A percentile compares a stretch with the other conserved stretches of the same genome.
Conservation (phyloP, 2,329 filamentous ascomycete genomes). For the Ascochyta rabiei region DNA sequence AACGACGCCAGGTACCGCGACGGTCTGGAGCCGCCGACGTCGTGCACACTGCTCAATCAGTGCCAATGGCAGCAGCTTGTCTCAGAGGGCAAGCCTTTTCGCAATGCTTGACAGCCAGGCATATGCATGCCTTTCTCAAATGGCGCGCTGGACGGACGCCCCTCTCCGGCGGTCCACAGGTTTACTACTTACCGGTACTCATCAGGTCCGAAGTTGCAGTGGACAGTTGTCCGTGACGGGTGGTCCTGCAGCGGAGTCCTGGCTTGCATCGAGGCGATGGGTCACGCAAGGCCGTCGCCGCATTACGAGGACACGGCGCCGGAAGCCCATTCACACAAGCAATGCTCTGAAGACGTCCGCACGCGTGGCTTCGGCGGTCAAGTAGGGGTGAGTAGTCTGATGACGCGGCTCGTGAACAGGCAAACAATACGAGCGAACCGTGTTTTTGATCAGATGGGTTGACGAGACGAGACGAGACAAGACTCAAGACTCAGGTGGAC, state of each 20-base stretch:
- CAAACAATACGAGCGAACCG: conserved; percentile 3
- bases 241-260: not conserved
- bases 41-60: conserved; percentile 10
- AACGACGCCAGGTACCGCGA: conserved; percentile 12
- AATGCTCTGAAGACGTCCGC: not conserved
- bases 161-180: not conserved
- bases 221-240: not conserved
- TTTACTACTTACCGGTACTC: not conserved
- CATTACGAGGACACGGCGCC: not conserved
- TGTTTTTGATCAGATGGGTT: not conserved
- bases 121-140: conserved; percentile 19
- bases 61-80: conserved; percentile 12
- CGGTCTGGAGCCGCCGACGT: conserved; percentile 20
- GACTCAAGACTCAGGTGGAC: not conserved
- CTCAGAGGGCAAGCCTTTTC: conserved; percentile 2
- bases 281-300: conserved; percentile 2
- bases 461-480: not conserved
- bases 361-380: not conserved
- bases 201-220: not conserved
- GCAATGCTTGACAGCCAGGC: conserved; percentile 13
- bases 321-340: conserved; percentile 2
- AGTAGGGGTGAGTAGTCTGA: not conserved
- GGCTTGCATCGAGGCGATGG: conserved; percentile 2
- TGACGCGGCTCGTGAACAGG: conserved; percentile 1
- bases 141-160: conserved; percentile 5